Evolutionary conservation across 345 rosid genomes (phyloP).

Genomic region (Angophora floribunda): DNA sequence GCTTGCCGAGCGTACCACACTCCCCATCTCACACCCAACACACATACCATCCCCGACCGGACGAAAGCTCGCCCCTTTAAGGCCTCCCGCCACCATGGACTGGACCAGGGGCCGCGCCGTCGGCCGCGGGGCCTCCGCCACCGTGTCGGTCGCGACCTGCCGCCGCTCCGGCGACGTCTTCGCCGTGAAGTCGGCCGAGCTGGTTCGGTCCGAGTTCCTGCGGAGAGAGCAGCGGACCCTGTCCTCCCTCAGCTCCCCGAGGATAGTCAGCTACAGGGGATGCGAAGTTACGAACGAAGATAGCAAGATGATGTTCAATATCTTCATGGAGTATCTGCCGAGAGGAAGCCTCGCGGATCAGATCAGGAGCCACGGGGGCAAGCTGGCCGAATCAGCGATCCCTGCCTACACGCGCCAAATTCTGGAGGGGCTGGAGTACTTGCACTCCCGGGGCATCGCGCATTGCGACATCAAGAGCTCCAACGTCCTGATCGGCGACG

Average conservation of each 20-base stretch:
- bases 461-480: slow-evolving; percentile 78
- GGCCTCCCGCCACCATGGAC: slow-evolving; percentile 16
- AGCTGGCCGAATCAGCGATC: slow-evolving; percentile 24
- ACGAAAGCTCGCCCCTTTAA: not conserved
- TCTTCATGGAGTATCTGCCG: slow-evolving; percentile 59
- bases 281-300: slow-evolving; percentile 26
- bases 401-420: slow-evolving; percentile 41
- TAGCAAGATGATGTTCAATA: slow-evolving; percentile 31
- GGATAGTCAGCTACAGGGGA: slow-evolving; percentile 52
- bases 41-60: not conserved
- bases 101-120: slow-evolving; percentile 64
- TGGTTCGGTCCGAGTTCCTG: slow-evolving; percentile 30
- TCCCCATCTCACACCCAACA: not conserved
- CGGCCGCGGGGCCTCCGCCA: slow-evolving; percentile 74
- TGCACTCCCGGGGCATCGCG: slow-evolving; percentile 46
- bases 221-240: slow-evolving; percentile 48
- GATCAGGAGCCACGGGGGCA: slow-evolving; percentile 23
- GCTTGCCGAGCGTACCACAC: not conserved
- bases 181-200: slow-evolving; percentile 60
- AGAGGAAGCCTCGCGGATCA: slow-evolving; percentile 38
- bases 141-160: slow-evolving; percentile 47
- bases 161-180: slow-evolving; percentile 20
- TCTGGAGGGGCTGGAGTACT: slow-evolving; percentile 42
- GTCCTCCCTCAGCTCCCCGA: slow-evolving; percentile 38
- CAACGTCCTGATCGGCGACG: slow-evolving; percentile 40